phyloP scores from a whole-genome alignment of 2,329 filamentous ascomycete genomes.

The Coleophoma eucalyptorum region DNA sequence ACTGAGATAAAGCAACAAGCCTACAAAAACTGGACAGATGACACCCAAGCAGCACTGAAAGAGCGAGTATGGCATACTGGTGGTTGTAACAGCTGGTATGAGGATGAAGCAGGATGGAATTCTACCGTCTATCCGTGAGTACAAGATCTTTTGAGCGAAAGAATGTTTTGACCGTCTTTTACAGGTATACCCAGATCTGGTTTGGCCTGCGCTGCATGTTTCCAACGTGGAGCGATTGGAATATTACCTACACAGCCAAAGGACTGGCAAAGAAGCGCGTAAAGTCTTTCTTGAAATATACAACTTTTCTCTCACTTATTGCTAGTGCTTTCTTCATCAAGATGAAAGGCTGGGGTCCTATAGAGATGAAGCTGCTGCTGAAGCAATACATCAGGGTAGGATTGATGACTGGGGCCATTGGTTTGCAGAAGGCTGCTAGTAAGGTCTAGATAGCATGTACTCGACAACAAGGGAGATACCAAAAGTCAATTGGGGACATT shows the following conservation, averaged over 20 bases:
- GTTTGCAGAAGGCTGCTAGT: slow-evolving; percentile 6
- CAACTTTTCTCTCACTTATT: slow-evolving; percentile 16
- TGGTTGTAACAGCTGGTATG: slow-evolving; percentile 46
- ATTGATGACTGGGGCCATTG: slow-evolving; percentile 3
- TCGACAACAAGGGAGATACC: too few relatives aligned
- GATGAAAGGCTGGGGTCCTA: neutral
- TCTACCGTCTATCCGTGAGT: slow-evolving; percentile 41
- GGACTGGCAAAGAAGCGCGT: slow-evolving; percentile 32
- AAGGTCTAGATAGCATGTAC: slow-evolving; percentile 4
- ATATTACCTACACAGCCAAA: slow-evolving; percentile 43
- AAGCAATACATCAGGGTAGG: slow-evolving; percentile 2
- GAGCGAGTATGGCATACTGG: slow-evolving; percentile 42
- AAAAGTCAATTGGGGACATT: too few relatives aligned
- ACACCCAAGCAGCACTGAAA: slow-evolving; percentile 41
- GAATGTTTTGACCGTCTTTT: slow-evolving; percentile 9
- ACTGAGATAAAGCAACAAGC: slow-evolving; percentile 45
- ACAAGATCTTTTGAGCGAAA: neutral
- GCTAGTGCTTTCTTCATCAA: slow-evolving; percentile 2
- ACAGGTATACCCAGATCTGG: slow-evolving; percentile 44
- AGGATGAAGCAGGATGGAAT: slow-evolving; percentile 41
- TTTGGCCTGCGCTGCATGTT: slow-evolving; percentile 47
- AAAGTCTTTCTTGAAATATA: slow-evolving; percentile 13
- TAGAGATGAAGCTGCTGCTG: neutral
- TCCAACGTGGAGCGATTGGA: slow-evolving; percentile 50
- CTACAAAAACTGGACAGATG: slow-evolving; percentile 40